Percentiles rank a stretch among this genome's conserved stretches.
Evolutionary conservation across 148 eudicot genomes (phyloP).

Genomic region (Persicaria tinctoria): DNA sequence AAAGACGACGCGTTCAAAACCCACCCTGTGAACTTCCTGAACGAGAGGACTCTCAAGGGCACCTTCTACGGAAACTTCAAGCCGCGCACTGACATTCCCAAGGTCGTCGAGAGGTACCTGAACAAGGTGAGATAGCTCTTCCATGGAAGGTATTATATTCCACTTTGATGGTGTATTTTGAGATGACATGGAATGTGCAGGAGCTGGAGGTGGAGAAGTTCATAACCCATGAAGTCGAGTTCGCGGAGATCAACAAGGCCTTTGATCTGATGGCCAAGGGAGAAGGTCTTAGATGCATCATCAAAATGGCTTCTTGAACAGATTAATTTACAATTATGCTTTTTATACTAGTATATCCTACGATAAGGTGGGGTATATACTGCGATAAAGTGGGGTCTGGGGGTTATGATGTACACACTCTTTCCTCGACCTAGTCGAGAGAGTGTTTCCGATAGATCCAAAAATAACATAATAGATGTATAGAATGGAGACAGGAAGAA

Average conservation of each 20-base stretch:
- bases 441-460: no score
- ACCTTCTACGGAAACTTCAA: slow-evolving; percentile 53
- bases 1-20: slow-evolving; percentile 46
- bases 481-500: no score
- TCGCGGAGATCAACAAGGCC: slow-evolving; percentile 56
- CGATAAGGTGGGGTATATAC: no score
- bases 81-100: slow-evolving; percentile 38
- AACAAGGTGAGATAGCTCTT: slow-evolving; percentile 17
- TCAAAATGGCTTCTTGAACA: slow-evolving; percentile 31
- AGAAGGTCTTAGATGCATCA: slow-evolving; percentile 49
- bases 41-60: slow-evolving; percentile 43
- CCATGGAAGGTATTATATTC: neutral
- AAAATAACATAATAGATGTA: no score
- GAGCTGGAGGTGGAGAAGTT: slow-evolving; percentile 49
- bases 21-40: slow-evolving; percentile 39
- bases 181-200: slow-evolving; percentile 32
- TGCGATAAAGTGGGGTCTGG: no score
- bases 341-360: neutral
- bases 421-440: no score
- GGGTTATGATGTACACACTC: no score
- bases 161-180: neutral
- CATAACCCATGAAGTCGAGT: slow-evolving; percentile 46
- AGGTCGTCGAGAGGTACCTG: slow-evolving; percentile 57
- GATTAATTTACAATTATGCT: neutral
- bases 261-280: slow-evolving; percentile 47